These are phyloP conservation scores for Solanum tacnaense DNA, from an alignment of 257 asterid species.

Conservation along the genomic window DNA sequence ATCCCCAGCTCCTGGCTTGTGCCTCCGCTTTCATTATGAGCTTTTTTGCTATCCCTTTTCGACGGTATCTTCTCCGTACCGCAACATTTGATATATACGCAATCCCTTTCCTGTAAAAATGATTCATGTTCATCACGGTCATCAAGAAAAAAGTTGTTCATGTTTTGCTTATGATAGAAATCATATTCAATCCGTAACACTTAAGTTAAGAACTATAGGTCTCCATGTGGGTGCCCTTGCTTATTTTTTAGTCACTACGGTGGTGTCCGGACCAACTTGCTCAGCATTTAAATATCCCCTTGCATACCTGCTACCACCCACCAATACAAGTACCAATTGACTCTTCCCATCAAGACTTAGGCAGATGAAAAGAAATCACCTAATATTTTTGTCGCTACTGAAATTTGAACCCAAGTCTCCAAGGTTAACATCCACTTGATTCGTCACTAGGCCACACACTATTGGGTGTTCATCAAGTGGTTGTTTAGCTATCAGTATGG, in stretches of 20 bases:
- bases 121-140: background rate
- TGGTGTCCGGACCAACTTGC: background rate
- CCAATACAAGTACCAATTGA: background rate
- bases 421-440: background rate
- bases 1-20: slow-evolving; percentile 78
- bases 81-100: slow-evolving; percentile 93
- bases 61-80: slow-evolving; percentile 52
- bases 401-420: background rate
- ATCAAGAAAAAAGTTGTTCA: background rate
- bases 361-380: background rate
- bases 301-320: background rate
- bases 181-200: background rate
- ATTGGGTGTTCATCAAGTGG: background rate
- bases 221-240: background rate
- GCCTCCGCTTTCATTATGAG: slow-evolving; percentile 70
- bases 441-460: background rate
- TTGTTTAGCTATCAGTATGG: background rate
- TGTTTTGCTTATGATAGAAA: background rate
- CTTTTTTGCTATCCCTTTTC: slow-evolving; percentile 70
- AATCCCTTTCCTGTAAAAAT: slow-evolving; percentile 56
- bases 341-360: background rate
- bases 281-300: background rate
- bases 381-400: background rate
- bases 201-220: background rate
- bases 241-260: background rate